Conservation (phyloP, 371 early-diverging fungal genomes). For the Mucor racemosus region DNA sequence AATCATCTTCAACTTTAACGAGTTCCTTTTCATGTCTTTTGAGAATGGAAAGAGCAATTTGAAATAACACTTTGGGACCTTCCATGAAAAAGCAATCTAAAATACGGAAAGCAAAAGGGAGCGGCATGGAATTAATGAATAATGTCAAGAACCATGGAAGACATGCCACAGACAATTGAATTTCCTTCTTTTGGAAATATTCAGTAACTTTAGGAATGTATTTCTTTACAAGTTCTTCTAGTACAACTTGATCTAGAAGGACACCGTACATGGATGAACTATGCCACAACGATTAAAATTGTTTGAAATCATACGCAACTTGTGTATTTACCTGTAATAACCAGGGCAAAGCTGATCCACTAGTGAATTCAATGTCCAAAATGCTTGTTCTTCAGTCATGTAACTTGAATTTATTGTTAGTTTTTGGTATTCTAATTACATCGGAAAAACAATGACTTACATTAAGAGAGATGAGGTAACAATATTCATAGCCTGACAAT, state of each 20-base stretch:
- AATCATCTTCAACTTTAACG: slow-evolving; percentile 85
- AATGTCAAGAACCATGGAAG: slow-evolving; percentile 96
- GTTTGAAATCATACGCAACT: not conserved
- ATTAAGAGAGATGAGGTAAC: slow-evolving; percentile 92
- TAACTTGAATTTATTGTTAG: slow-evolving; percentile 51
- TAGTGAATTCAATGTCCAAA: slow-evolving; percentile 89
- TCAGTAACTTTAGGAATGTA: slow-evolving; percentile 76
- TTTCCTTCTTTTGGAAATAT: slow-evolving; percentile 83
- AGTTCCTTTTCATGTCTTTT: slow-evolving; percentile 90
- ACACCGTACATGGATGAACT: slow-evolving; percentile 98
- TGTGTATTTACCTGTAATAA: slow-evolving; percentile 79
- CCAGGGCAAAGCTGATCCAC: slow-evolving; percentile 92
- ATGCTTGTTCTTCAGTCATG: slow-evolving; percentile 95
- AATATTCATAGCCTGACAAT: slow-evolving; percentile 99
- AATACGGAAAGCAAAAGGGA: slow-evolving; percentile 85
- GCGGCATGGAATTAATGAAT: slow-evolving; percentile 92
- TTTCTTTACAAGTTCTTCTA: slow-evolving; percentile 83
- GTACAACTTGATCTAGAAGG: slow-evolving; percentile 92
- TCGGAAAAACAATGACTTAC: slow-evolving; percentile 31
- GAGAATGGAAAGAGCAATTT: slow-evolving; percentile 87
- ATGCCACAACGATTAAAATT: not conserved
- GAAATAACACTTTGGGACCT: slow-evolving; percentile 91
- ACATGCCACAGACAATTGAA: slow-evolving; percentile 93
- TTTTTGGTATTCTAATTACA: not conserved
- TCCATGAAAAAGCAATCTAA: slow-evolving; percentile 95